Evolutionary conservation across 1,284 basidiomycete species (phyloP), one percentile per base, ranked within the genome.

Genomic region (Microbotryum saponariae): DNA sequence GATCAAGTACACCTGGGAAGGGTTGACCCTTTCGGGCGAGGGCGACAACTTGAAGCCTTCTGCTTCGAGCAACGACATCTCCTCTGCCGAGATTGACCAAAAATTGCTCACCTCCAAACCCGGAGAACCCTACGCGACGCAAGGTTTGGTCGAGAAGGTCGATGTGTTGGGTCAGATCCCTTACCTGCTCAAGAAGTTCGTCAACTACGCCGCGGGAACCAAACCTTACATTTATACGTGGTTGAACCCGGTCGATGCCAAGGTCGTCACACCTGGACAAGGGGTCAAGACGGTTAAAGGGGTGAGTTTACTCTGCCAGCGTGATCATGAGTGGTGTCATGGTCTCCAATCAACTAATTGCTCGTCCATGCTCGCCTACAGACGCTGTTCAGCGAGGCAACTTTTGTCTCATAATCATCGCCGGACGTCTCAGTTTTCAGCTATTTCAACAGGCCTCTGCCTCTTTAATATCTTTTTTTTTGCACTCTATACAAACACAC

Each of bases 101-200:
- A 61, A 71, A 51, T 58, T 73, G 37, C 50, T 59, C 16, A 62
- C 51, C 27, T 61, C 52, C 57, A 45, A 58, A n/a, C 16, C 51
- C 8, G 59, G 58, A 20, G 60, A 66, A 37, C 44, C 51, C 8
- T 63, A 67, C 61, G 77, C 65, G 74, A 85, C 59, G 18, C 84
- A 85, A 51, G 93, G 93, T 0, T 78, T 98, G 73, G 83, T 98
- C 52, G 92, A 97, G 77, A 97, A 97, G 79, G 91, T 98, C 20
- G 93, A 98, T 72, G 86, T 98, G 1, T 82, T 99, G 20, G 91
- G 88, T 5, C 93, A 98, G 79, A 92, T 99, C 70, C 96, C 96
- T 9, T 87, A 88, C 68, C 84, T 96, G 62, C 78, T 94, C 71
- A 89, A 90, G 78, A 84, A 89, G 73, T 83, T 91, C 68, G 86